A percentile compares a stretch with the other conserved stretches of the same genome.
Conservation (phyloP, 805 yeast species). For the Saccharomycopsis sp. region DNA sequence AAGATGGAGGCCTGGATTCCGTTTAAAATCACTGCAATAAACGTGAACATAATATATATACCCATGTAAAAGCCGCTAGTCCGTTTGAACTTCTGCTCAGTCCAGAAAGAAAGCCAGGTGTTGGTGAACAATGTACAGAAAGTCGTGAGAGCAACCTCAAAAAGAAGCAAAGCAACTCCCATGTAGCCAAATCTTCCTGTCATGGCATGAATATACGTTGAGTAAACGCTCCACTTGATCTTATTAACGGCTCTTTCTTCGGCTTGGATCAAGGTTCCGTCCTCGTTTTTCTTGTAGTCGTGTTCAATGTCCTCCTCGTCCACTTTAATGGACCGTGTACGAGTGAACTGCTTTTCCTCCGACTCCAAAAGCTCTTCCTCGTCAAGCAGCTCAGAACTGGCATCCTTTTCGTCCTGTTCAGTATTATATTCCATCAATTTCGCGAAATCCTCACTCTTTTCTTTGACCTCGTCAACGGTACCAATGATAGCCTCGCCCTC, state of each 20-base stretch:
- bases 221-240: constrained; percentile 43
- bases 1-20: constrained; percentile 38
- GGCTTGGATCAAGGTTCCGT: constrained; percentile 37
- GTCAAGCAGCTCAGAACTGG: too few relatives aligned
- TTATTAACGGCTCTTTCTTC: constrained; percentile 58
- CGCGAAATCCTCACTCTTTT: constrained; percentile 36
- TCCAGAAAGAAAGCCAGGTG: constrained; percentile 85
- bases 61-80: constrained; percentile 59
- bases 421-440: constrained; percentile 36
- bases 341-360: not conserved
- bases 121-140: constrained; percentile 55
- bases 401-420: constrained; percentile 25
- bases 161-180: constrained; percentile 28
- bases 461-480: constrained; percentile 40
- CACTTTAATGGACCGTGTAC: not conserved
- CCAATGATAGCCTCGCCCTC: constrained; percentile 50
- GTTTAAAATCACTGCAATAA: constrained; percentile 41
- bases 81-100: constrained; percentile 43
- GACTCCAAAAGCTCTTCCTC: constrained; percentile 5
- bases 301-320: constrained; percentile 19
- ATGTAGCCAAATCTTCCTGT: constrained; percentile 39
- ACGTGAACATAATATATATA: constrained; percentile 47
- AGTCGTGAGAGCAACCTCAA: constrained; percentile 31
- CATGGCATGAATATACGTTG: constrained; percentile 46
- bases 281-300: constrained; percentile 20